Conservation (phyloP, 2,329 filamentous ascomycete genomes). For the Cladorrhinum sp. region DNA sequence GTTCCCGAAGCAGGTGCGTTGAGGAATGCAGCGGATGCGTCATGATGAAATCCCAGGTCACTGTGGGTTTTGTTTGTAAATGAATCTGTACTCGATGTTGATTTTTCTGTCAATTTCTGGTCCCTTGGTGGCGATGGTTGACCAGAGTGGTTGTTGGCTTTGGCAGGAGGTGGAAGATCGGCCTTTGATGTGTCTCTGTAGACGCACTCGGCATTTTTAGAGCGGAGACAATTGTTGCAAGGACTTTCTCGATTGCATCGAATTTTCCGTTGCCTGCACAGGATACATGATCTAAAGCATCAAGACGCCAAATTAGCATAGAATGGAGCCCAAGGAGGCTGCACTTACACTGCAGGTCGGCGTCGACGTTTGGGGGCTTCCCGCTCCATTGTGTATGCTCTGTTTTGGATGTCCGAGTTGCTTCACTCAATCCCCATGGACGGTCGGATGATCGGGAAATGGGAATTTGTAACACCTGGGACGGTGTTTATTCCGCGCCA, state of each 20-base stretch:
- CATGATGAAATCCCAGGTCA: background rate
- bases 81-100: background rate
- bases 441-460: too few species aligned
- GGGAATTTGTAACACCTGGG: background rate
- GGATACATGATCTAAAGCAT: conserved; percentile 38
- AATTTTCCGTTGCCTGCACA: conserved; percentile 44
- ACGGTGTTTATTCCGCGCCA: too few species aligned
- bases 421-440: background rate
- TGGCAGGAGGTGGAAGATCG: too few species aligned
- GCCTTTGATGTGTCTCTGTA: conserved; percentile 31
- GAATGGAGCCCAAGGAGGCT: background rate
- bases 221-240: conserved; percentile 41
- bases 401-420: background rate
- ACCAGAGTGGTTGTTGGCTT: background rate
- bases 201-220: conserved; percentile 35
- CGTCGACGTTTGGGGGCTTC: conserved; percentile 21
- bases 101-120: background rate
- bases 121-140: conserved; percentile 1
- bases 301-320: background rate
- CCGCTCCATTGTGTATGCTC: conserved; percentile 5
- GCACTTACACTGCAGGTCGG: conserved; percentile 18
- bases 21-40: background rate
- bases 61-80: background rate
- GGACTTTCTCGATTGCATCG: conserved; percentile 42
- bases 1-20: conserved; percentile 9